Evolutionary conservation across 148 eudicot species (phyloP), one percentile per base, ranked within the genome.

Genomic region (Camellia granthamiana): DNA sequence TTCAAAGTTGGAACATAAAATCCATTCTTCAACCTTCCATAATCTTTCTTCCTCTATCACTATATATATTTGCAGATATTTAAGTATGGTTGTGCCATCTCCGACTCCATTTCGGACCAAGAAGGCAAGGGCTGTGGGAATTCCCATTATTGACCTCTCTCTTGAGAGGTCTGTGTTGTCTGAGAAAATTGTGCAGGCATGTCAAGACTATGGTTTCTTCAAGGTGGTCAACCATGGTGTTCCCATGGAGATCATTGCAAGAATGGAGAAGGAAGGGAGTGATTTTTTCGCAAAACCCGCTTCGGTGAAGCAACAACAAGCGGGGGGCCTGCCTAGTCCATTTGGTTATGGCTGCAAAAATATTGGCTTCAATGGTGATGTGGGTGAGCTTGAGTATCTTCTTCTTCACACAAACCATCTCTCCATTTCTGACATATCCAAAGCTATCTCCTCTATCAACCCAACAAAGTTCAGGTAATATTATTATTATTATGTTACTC

Each of bases 371-470:
- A 91, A 92, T 83, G 99, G 98, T 4, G 99, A 97, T 49, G 85
- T 85, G 76, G 99, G 98, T 56, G 97, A 94, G 65, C 97, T 97
- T 74, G 99, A 97, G 78, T 97, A 94, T 52, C 88, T 97, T 86
- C 91, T 97, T 46, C 89, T 94, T 47, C 95, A 89, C 74, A 89
- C 95, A 54, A 81, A 87, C 74, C 87, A 88, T 60, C 19, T 14
- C 59, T 76, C 79, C 38, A 49, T 87, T 67, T 66, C 71, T 42
- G 58, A 84, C 15, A 70, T 81, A 55, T 88, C 88, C 71, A 77
- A 80, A 42, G 42, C 83, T 18, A 80, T 85, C 70, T 77, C 95
- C 83, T 94, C 97, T 42, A 74, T 83, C 7, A 56, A 79, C 38
- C 52, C 52, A 49, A 49, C 52, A 49, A 49, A 49, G 52, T 49